A percentile compares a stretch with the other conserved stretches of the same genome.
phyloP scores from a whole-genome alignment of 345 rosid genomes.

The Cardamine resedifolia region DNA sequence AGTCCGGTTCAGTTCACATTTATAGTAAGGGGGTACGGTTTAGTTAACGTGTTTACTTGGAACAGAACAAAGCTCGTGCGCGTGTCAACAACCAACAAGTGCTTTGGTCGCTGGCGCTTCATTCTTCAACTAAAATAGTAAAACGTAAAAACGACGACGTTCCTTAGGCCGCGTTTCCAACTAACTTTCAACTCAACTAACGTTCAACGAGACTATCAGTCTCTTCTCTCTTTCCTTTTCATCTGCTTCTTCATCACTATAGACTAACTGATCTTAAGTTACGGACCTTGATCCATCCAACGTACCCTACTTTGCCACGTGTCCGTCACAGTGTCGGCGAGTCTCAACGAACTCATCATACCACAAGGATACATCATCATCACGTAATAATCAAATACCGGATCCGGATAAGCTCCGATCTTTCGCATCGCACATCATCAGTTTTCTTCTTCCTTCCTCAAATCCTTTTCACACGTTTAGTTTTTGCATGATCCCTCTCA shows the following conservation, averaged over 20 bases:
- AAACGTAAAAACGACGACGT: constrained; percentile 16
- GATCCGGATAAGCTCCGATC: not conserved
- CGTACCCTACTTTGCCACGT: constrained; percentile 31
- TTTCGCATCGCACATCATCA: not conserved
- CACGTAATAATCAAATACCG: not conserved
- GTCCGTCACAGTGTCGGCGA: constrained; percentile 20
- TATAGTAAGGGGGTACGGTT: not conserved
- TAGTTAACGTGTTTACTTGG: constrained; percentile 16
- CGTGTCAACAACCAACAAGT: constrained; percentile 30
- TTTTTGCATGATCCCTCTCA: not conserved
- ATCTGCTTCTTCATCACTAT: constrained; percentile 25
- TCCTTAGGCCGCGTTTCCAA: constrained; percentile 9
- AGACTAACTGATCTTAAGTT: not conserved
- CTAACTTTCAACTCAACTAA: constrained; percentile 37
- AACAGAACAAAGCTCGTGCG: constrained; percentile 14
- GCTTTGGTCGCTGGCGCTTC: not conserved
- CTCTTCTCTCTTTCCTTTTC: constrained; percentile 25
- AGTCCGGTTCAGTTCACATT: not conserved
- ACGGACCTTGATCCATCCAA: constrained; percentile 36
- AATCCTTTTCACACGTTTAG: constrained; percentile 5
- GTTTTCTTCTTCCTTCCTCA: not conserved
- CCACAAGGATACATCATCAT: constrained; percentile 16
- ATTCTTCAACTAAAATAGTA: no score
- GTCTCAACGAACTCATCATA: constrained; percentile 34
- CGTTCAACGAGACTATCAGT: constrained; percentile 28